A percentile compares a stretch with the other conserved stretches of the same genome.
Evolutionary conservation across 305 asterid species (phyloP).

Genomic region (Fraxinus nigra): DNA sequence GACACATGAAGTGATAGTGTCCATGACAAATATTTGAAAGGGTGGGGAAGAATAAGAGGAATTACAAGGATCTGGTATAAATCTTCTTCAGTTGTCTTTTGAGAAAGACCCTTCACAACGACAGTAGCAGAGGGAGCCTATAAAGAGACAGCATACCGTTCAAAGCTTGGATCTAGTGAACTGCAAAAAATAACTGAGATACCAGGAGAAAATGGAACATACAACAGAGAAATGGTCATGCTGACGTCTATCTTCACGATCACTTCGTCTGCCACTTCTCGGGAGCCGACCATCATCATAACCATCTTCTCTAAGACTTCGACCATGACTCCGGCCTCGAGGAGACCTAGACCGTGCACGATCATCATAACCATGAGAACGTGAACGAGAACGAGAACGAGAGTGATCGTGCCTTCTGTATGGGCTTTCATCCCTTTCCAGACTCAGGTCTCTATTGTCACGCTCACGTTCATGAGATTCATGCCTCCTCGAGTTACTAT

Average conservation of each 20-base stretch:
- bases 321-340: constrained; percentile 76
- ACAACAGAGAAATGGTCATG: constrained; percentile 69
- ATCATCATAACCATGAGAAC: constrained; percentile 74
- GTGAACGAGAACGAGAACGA: constrained; percentile 69
- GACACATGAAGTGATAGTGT: constrained; percentile 8
- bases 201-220: constrained; percentile 25
- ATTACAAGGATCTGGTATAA: constrained; percentile 85
- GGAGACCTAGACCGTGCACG: constrained; percentile 85
- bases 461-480: constrained; percentile 81
- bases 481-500: constrained; percentile 73
- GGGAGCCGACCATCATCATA: constrained; percentile 69
- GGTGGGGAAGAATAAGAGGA: constrained; percentile 16
- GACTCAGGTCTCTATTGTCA: constrained; percentile 71
- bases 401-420: constrained; percentile 59
- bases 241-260: constrained; percentile 68
- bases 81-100: constrained; percentile 94
- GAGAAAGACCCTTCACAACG: constrained; percentile 95
- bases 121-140: constrained; percentile 96
- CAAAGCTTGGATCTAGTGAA: constrained; percentile 19
- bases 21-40: constrained; percentile 1
- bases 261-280: constrained; percentile 76
- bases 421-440: constrained; percentile 80
- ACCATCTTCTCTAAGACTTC: constrained; percentile 83
- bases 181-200: constrained; percentile 11
- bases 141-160: constrained; percentile 22